Percentiles rank a stretch among this genome's conserved stretches.
These are phyloP conservation scores for Mycena indigotica DNA, from an alignment of 768 basidiomycete species.

Conservation along the genomic window DNA sequence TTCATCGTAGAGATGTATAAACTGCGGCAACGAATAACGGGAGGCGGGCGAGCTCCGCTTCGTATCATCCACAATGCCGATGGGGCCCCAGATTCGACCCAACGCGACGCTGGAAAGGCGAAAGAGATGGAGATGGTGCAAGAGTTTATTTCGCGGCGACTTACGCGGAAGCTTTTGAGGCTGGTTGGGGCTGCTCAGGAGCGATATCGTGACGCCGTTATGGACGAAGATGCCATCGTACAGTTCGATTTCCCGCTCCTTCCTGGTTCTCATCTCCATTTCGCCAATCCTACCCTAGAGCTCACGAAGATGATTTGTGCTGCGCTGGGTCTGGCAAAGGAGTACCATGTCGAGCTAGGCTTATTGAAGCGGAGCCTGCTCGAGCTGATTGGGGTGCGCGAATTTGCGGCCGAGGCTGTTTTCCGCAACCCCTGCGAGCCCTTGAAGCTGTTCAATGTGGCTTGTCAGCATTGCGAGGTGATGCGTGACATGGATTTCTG, in stretches of 20 bases:
- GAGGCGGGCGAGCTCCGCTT: slow-evolving; percentile 66
- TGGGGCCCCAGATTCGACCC: slow-evolving; percentile 64
- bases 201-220: slow-evolving; percentile 59
- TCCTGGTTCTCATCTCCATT: slow-evolving; percentile 81
- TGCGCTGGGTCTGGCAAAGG: slow-evolving; percentile 74
- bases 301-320: slow-evolving; percentile 88
- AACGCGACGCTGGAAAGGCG: slow-evolving; percentile 64
- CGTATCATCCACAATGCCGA: slow-evolving; percentile 56
- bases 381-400: slow-evolving; percentile 82
- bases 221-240: slow-evolving; percentile 52
- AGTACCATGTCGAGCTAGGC: slow-evolving; percentile 85
- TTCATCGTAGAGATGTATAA: slow-evolving; percentile 87
- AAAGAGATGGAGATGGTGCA: slow-evolving; percentile 69
- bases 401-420: slow-evolving; percentile 81
- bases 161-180: slow-evolving; percentile 81
- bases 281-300: slow-evolving; percentile 83
- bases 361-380: slow-evolving; percentile 87
- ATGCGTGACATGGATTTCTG: slow-evolving; percentile 95
- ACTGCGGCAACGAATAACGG: slow-evolving; percentile 64
- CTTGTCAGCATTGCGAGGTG: slow-evolving; percentile 83
- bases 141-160: slow-evolving; percentile 75
- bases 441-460: slow-evolving; percentile 80
- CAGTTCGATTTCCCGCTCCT: slow-evolving; percentile 82
- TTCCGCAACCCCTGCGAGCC: slow-evolving; percentile 94
- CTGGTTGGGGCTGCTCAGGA: slow-evolving; percentile 64